phyloP scores from a whole-genome alignment of 1,284 basidiomycete species.

The Prillingera fragicola region DNA sequence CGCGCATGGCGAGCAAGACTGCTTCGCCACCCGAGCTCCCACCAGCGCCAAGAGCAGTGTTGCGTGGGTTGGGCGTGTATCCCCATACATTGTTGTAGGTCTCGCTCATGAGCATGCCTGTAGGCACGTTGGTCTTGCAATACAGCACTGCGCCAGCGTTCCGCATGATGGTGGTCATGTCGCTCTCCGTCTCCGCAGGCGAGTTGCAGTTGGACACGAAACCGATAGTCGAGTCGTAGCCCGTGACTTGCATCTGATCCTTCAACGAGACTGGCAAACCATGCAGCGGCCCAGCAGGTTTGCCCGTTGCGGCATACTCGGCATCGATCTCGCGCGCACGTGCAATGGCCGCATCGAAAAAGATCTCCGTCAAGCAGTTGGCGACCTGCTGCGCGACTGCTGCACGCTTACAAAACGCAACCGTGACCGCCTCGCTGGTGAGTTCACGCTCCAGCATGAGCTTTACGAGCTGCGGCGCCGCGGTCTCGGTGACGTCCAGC shows the following conservation, averaged over 20 bases:
- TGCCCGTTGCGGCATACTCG: slow-evolving; percentile 39
- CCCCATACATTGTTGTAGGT: slow-evolving; percentile 53
- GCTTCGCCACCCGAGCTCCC: slow-evolving; percentile 61
- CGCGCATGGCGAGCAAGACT: slow-evolving; percentile 53
- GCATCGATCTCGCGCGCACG: slow-evolving; percentile 46
- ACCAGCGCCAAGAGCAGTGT: slow-evolving; percentile 54
- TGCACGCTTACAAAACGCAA: slow-evolving; percentile 68
- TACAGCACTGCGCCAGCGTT: slow-evolving; percentile 45
- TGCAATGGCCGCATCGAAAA: slow-evolving; percentile 46
- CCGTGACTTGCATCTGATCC: slow-evolving; percentile 34
- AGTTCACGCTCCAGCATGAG: background rate
- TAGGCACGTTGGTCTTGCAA: slow-evolving; percentile 29
- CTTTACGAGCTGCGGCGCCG: slow-evolving; percentile 2
- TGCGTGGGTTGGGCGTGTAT: slow-evolving; percentile 60
- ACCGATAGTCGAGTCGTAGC: slow-evolving; percentile 42
- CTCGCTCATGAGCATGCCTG: slow-evolving; percentile 25
- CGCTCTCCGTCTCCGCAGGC: slow-evolving; percentile 17
- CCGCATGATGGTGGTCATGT: slow-evolving; percentile 26
- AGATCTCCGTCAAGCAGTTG: slow-evolving; percentile 49
- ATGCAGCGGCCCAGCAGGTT: slow-evolving; percentile 49
- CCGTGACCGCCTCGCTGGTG: slow-evolving; percentile 8
- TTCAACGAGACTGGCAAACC: slow-evolving; percentile 52
- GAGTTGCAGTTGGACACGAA: slow-evolving; percentile 25
- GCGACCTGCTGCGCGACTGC: slow-evolving; percentile 69
- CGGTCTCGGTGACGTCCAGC: slow-evolving; percentile 51